These are phyloP conservation scores for Xylaria flabelliformis DNA, from an alignment of 495 filamentous ascomycete genomes.

Conservation along the genomic window DNA sequence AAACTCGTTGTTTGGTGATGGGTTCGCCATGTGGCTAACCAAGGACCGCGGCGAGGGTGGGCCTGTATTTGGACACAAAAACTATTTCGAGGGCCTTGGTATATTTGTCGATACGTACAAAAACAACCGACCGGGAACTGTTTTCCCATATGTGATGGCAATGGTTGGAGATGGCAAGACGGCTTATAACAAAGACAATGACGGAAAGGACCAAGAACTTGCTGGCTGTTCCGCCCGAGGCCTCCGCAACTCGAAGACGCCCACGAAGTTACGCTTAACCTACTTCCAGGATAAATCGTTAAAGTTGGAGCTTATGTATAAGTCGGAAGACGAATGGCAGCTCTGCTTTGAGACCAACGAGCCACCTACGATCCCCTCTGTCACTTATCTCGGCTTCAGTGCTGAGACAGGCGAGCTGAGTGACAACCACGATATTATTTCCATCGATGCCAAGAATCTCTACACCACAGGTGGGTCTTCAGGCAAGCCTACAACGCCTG, in stretches of 20 bases:
- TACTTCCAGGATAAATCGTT: conserved; percentile 97
- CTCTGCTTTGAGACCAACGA: conserved; percentile 83
- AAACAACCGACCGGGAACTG: conserved; percentile 94
- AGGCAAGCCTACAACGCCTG: conserved; percentile 46
- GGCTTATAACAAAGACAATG: conserved; percentile 89
- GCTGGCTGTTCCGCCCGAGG: conserved; percentile 95
- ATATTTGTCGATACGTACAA: conserved; percentile 99
- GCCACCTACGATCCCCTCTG: conserved; percentile 80
- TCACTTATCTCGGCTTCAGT: conserved; percentile 93
- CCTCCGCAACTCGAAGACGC: conserved; percentile 75
- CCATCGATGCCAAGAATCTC: conserved; percentile 84
- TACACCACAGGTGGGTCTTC: conserved; percentile 66
- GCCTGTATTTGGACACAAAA: conserved; percentile 85
- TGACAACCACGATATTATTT: conserved; percentile 98
- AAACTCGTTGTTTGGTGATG: conserved; percentile 85
- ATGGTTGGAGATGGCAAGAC: conserved; percentile 94
- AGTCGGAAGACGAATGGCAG: conserved; percentile 84
- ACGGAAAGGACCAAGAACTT: conserved; percentile 91
- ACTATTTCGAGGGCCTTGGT: conserved; percentile 93
- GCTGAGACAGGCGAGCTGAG: conserved; percentile 95
- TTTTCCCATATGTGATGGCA: conserved; percentile 98
- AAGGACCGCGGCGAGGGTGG: conserved; percentile 83
- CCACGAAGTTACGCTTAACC: conserved; percentile 86
- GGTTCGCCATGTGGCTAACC: conserved; percentile 98
- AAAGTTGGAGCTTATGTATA: conserved; percentile 92